Evolutionary conservation across 2,329 filamentous ascomycete species (phyloP).

Genomic region (Ophiostoma piceae): DNA sequence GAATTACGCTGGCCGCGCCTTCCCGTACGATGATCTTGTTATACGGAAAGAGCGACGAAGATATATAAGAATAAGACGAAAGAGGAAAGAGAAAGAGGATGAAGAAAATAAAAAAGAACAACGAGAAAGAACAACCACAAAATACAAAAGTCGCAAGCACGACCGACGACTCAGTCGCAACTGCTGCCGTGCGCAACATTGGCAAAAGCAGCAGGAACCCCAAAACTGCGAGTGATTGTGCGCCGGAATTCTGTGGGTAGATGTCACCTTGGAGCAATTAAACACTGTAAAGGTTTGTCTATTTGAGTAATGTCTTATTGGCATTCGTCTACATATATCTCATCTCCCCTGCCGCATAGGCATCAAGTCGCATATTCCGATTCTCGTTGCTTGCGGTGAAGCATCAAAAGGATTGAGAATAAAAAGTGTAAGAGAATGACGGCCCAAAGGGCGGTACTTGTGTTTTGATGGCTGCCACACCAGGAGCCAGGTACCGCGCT

Average conservation of each 20-base stretch:
- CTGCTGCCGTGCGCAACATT: background rate
- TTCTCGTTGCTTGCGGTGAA: slow-evolving; percentile 1
- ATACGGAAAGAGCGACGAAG: background rate
- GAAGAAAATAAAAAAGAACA: too few species aligned
- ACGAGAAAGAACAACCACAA: background rate
- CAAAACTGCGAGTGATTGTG: slow-evolving; percentile 22
- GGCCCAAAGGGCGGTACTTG: slow-evolving; percentile 10
- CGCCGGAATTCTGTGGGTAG: slow-evolving; percentile 21
- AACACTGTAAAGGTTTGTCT: background rate
- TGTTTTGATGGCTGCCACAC: background rate
- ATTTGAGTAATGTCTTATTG: background rate
- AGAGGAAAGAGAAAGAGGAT: too few species aligned
- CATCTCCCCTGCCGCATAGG: background rate
- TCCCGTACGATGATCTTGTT: background rate
- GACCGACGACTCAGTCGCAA: background rate
- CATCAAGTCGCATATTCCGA: background rate
- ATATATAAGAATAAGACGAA: too few species aligned
- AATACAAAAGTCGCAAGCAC: background rate
- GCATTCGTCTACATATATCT: background rate
- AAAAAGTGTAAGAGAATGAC: slow-evolving; percentile 6
- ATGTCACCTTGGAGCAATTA: slow-evolving; percentile 16
- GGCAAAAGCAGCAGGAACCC: slow-evolving; percentile 1
- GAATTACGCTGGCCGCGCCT: slow-evolving; percentile 2
- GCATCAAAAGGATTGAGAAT: slow-evolving; percentile 9
- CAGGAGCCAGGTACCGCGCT: background rate